Evolutionary conservation across 129 eudicot species (phyloP).

Genomic region (Artemisia tridentata): DNA sequence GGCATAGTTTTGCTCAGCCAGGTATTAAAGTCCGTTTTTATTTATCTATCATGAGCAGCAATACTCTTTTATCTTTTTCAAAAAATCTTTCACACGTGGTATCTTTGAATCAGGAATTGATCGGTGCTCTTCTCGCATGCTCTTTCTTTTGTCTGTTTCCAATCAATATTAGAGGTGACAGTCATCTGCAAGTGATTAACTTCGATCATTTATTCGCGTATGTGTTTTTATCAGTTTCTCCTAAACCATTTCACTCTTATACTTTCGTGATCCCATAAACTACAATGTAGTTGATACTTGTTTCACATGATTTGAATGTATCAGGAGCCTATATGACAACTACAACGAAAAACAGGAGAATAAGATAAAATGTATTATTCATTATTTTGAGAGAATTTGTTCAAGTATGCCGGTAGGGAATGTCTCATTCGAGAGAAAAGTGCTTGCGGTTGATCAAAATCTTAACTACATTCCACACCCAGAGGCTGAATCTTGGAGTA

Average conservation of each 20-base stretch:
- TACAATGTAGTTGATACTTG: background rate
- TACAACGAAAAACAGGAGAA: constrained; percentile 56
- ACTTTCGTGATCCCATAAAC: background rate
- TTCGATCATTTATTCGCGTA: constrained; percentile 89
- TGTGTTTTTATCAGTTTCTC: constrained; percentile 23
- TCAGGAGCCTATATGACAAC: constrained; percentile 69
- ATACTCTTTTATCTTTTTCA: constrained; percentile 52
- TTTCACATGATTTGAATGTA: constrained; percentile 21
- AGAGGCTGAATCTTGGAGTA: constrained; percentile 56
- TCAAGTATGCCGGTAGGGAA: constrained; percentile 46
- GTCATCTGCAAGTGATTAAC: constrained; percentile 78
- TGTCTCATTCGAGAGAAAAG: constrained; percentile 84
- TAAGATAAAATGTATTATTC: constrained; percentile 78
- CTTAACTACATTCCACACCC: constrained; percentile 43
- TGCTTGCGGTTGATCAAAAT: constrained; percentile 51
- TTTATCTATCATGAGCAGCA: too few species aligned
- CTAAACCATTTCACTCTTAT: constrained; percentile 12
- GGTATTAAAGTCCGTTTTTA: constrained; percentile 14
- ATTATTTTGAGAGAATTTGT: constrained; percentile 65
- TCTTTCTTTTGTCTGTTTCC: constrained; percentile 92
- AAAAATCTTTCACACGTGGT: constrained; percentile 83
- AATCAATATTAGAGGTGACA: constrained; percentile 60
- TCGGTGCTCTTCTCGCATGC: constrained; percentile 83
- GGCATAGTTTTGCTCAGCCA: too few species aligned
- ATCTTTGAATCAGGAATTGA: constrained; percentile 63